Evolutionary conservation across 441 rosid species (phyloP), one percentile per base, ranked within the genome.

Genomic region (Manihot esculenta): DNA sequence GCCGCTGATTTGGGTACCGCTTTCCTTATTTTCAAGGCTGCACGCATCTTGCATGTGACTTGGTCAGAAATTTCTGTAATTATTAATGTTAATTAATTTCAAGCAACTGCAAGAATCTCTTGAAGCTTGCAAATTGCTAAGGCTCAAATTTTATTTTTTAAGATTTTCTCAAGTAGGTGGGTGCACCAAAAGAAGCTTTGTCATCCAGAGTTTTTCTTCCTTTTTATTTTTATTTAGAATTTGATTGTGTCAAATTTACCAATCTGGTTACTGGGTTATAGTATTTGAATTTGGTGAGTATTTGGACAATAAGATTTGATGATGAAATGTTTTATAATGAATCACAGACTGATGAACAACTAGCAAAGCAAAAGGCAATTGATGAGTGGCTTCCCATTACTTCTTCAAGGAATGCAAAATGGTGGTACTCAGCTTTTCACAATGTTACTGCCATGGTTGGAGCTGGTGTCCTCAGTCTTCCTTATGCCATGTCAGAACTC

Each of bases 381-480:
- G 90, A 91, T 69, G 93, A 81, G 0, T 91, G 97, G 97, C 87
- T 91, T 66, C 97, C 97, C 0, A 86, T 91, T 26, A 84, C 91
- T 12, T 81, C 89, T 5, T 81, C 91, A 12, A 86, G 97, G 60
- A 82, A 89, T 55, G 97, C 93, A 20, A 91, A 89, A 81, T 91
- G 97, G 97, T 91, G 94, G 95, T 91, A 87, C 74, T 80, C 97
- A 10, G 85, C 94, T 61, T 91, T 91, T 76, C 97, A 91, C 89
- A 89, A 91, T 85, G 91, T 91, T 78, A 91, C 94, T 8, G 94
- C 97, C 74, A 90, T 90, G 92, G 97, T 90, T 65, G 97, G 97
- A 60, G 93, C 94, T 23, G 96, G 96, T 55, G 94, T 90, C 58
- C 96, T 90, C 64, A 67, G 96, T 69, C 92, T 90, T 65, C 96